Evolutionary conservation across 1,139 yeast species (phyloP), one percentile per base, ranked within the genome.

Genomic region (Candida pseudocylindracea): DNA sequence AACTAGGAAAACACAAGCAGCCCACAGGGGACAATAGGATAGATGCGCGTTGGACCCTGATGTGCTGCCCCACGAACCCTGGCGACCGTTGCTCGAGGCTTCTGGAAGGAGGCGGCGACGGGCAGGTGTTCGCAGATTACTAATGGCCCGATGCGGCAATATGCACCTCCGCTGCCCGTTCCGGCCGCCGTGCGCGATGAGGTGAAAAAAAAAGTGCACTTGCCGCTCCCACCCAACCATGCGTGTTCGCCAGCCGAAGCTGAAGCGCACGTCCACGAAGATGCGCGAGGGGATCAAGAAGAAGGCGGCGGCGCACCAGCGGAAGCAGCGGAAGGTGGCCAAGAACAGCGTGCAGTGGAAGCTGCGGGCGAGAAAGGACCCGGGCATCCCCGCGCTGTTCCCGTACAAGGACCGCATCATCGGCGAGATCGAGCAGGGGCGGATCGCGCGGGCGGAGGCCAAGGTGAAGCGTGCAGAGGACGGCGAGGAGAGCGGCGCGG

Each of bases 291-390:
- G 96, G 42, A 81, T 88, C 50, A 78, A 81, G 60, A 88, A 83
- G 69, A 88, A 88, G 57, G 85, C 93, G 3, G 67, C 88, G 31
- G 95, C 96, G 20, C 91, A 85, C 45, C 66, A 75, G 43, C 71
- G 93, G 54, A 88, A 88, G 52, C 78, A 78, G 49, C 68, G 65
- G 44, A 88, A 88, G 55, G 43, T 53, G 13, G 67, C 93, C 27
- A 88, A 88, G 64, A 83, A 70, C 50, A 95, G 85, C 50, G 70
- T 70, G 7, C 85, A 96, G 10, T 88, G 98, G 98, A 81, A 69
- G 51, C 78, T 93, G 28, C 71, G 74, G 49, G 55, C 57, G 37
- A 69, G 70, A 46, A 85, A 79, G 55, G 95, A 83, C 50, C 85
- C 85, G 8, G 95, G 95, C 42, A 88, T 88, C 44, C 99, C 99